A percentile compares a stretch with the other conserved stretches of the same genome.
Conservation (phyloP, 169 alveolate genomes). For the Cryptosporidium baileyi region DNA sequence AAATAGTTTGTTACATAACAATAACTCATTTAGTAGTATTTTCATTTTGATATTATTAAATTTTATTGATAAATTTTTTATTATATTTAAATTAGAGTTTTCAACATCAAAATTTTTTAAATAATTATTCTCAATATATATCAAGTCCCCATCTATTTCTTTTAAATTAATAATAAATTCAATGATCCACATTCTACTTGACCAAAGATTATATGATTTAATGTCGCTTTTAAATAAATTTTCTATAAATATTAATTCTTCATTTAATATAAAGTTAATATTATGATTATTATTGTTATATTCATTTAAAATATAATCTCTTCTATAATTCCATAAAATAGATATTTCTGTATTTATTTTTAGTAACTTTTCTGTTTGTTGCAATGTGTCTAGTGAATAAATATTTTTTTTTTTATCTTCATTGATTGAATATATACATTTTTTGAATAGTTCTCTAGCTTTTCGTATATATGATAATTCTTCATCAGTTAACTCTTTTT, state of each 20-base stretch:
- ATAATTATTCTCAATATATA: neutral
- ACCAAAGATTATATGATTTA: slow-evolving; percentile 62
- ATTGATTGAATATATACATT: neutral
- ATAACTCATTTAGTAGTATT: slow-evolving; percentile 17
- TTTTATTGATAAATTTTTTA: neutral
- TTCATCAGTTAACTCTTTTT: slow-evolving; percentile 24
- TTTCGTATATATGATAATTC: neutral
- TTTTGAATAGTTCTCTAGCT: slow-evolving; percentile 19
- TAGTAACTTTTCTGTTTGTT: slow-evolving; percentile 59
- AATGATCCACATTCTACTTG: slow-evolving; percentile 46
- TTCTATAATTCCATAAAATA: slow-evolving; percentile 71
- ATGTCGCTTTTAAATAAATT: slow-evolving; percentile 8
- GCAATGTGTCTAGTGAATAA: neutral
- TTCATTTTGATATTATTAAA: neutral
- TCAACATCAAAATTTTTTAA: neutral
- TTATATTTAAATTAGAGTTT: neutral
- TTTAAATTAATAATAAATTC: slow-evolving; percentile 3
- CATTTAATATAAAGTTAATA: neutral
- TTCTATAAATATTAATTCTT: slow-evolving; percentile 24
- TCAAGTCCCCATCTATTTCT: neutral
- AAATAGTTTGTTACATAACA: slow-evolving; percentile 35
- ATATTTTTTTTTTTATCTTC: neutral
- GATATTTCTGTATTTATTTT: slow-evolving; percentile 64
- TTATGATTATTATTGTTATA: neutral
- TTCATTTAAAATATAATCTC: neutral